phyloP scores from a whole-genome alignment of 2,329 filamentous ascomycete genomes.

The Fusarium incarnatum region DNA sequence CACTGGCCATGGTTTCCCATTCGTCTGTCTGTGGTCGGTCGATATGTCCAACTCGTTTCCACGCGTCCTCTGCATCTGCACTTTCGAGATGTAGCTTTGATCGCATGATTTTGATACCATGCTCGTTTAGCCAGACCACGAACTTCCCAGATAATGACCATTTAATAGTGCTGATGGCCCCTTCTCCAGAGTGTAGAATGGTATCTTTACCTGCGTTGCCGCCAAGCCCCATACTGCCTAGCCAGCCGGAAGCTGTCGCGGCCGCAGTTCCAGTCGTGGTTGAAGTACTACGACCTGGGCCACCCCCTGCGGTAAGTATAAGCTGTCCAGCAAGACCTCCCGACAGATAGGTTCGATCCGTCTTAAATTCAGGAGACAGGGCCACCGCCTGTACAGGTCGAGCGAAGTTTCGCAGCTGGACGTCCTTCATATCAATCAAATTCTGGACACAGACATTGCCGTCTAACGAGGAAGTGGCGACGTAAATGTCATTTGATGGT shows the following conservation, averaged over 20 bases:
- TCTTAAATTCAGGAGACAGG: slow-evolving; percentile 94
- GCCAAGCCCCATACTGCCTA: slow-evolving; percentile 87
- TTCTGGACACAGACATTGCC: slow-evolving; percentile 95
- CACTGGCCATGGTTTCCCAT: slow-evolving; percentile 96
- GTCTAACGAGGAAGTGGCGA: slow-evolving; percentile 94
- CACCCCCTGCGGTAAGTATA: slow-evolving; percentile 85
- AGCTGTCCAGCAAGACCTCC: slow-evolving; percentile 90
- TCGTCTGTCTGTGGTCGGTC: slow-evolving; percentile 86
- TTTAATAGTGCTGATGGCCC: slow-evolving; percentile 88
- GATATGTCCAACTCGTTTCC: slow-evolving; percentile 94
- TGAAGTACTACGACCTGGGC: slow-evolving; percentile 83
- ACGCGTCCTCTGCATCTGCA: slow-evolving; percentile 82
- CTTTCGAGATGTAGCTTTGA: slow-evolving; percentile 84
- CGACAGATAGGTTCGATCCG: slow-evolving; percentile 88
- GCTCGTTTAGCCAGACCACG: slow-evolving; percentile 95
- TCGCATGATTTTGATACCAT: slow-evolving; percentile 98
- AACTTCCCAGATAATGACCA: slow-evolving; percentile 95
- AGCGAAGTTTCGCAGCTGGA: slow-evolving; percentile 91
- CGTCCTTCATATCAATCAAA: slow-evolving; percentile 87
- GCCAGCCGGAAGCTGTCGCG: slow-evolving; percentile 88
- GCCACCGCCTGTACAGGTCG: slow-evolving; percentile 92
- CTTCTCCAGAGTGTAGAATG: slow-evolving; percentile 90
- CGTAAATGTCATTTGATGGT: slow-evolving; percentile 90
- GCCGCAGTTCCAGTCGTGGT: slow-evolving; percentile 87
- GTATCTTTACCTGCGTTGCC: slow-evolving; percentile 84